Evolutionary conservation across 2,329 filamentous ascomycete species (phyloP).

Genomic region (Aschersonia sp.): DNA sequence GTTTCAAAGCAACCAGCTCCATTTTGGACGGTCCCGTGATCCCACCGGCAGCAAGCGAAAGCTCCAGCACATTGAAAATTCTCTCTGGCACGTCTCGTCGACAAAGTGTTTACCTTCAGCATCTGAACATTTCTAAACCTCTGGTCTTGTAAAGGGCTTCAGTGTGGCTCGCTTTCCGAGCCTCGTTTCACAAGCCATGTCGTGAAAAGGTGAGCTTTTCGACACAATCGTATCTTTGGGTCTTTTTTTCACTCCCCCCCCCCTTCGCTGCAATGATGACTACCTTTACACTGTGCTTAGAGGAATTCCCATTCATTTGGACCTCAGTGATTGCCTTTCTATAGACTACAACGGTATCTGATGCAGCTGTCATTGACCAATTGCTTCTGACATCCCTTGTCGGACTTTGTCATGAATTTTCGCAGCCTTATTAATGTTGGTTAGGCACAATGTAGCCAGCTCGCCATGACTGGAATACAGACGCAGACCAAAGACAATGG

Average conservation of each 20-base stretch:
- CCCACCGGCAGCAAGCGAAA: no score
- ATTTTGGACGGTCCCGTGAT: no score
- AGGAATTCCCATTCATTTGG: slow-evolving; percentile 39
- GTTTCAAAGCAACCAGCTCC: no score
- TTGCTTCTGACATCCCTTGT: background rate
- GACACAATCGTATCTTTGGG: no score
- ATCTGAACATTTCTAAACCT: no score
- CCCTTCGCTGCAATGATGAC: slow-evolving; percentile 40
- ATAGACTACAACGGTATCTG: slow-evolving; percentile 99
- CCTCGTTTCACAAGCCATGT: no score
- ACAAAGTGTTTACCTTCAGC: no score
- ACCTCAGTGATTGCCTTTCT: slow-evolving; percentile 48
- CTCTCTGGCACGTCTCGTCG: no score
- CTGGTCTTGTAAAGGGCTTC: no score
- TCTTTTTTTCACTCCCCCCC: background rate
- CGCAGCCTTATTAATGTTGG: background rate
- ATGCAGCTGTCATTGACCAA: slow-evolving; percentile 27
- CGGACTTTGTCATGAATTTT: background rate
- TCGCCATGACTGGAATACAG: slow-evolving; percentile 28
- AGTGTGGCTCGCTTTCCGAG: no score
- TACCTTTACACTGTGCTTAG: slow-evolving; percentile 39
- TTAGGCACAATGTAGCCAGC: slow-evolving; percentile 32
- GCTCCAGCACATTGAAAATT: no score
- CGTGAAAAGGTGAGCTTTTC: no score
- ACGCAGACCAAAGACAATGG: slow-evolving; percentile 8